These are phyloP conservation scores for Rhodofomes roseus DNA, from an alignment of 1,284 basidiomycete species.

Conservation along the genomic window DNA sequence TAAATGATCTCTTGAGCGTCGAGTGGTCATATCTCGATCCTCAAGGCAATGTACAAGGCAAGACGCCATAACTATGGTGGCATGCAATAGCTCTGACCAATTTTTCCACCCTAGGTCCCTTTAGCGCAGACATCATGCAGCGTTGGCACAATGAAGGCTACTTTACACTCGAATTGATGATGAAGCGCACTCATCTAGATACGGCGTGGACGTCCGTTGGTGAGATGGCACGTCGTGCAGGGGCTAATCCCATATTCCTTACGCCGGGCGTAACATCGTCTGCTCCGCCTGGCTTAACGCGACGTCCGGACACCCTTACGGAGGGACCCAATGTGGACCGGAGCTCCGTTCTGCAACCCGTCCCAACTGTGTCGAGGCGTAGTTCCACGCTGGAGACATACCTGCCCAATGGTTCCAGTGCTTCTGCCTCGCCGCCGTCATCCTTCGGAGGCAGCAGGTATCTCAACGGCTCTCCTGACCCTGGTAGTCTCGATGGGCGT, in stretches of 20 bases:
- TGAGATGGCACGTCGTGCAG: slow-evolving; percentile 49
- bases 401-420: slow-evolving; percentile 45
- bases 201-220: slow-evolving; percentile 62
- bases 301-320: slow-evolving; percentile 42
- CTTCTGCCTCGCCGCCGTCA: slow-evolving; percentile 66
- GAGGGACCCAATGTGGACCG: slow-evolving; percentile 33
- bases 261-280: slow-evolving; percentile 40
- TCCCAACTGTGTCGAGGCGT: slow-evolving; percentile 54
- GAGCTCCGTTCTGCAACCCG: slow-evolving; percentile 58
- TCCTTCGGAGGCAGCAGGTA: slow-evolving; percentile 62
- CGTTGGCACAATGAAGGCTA: slow-evolving; percentile 94
- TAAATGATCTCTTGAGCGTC: slow-evolving; percentile 60
- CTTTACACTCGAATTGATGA: slow-evolving; percentile 82
- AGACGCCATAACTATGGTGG: slow-evolving; percentile 11
- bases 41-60: slow-evolving; percentile 85
- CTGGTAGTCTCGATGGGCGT: slow-evolving; percentile 50
- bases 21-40: slow-evolving; percentile 95
- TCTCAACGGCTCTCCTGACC: slow-evolving; percentile 65
- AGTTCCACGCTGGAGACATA: slow-evolving; percentile 59
- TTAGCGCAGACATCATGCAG: slow-evolving; percentile 90
- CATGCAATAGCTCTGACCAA: slow-evolving; percentile 2
- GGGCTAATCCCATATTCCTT: slow-evolving; percentile 60
- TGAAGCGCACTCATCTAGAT: slow-evolving; percentile 75
- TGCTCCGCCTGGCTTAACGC: slow-evolving; percentile 52
- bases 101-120: slow-evolving; percentile 63